Percentiles rank a stretch among this genome's conserved stretches.
Conservation (phyloP, 345 rosid species). For the Linum trigynum region DNA sequence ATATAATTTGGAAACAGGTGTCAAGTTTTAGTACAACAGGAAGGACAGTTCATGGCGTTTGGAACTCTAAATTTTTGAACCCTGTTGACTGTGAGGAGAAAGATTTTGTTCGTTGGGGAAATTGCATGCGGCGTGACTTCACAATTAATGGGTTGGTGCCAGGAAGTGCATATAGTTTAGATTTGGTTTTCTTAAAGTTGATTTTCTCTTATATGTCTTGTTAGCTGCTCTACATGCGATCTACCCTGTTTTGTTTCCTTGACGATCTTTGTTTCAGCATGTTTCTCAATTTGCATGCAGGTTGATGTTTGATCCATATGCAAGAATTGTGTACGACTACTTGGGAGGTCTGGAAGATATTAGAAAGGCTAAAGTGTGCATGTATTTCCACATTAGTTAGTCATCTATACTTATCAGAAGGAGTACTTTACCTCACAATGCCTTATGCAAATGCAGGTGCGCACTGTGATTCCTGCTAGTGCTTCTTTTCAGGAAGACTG, state of each 20-base stretch:
- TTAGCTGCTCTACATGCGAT: neutral
- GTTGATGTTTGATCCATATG: slow-evolving; percentile 90
- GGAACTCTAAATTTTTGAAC: slow-evolving; percentile 22
- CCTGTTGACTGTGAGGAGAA: slow-evolving; percentile 39
- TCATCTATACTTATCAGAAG: slow-evolving; percentile 13
- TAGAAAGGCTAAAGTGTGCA: slow-evolving; percentile 86
- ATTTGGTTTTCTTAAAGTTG: neutral
- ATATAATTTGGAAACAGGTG: slow-evolving; percentile 26
- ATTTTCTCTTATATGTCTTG: neutral
- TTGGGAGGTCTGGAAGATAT: slow-evolving; percentile 87
- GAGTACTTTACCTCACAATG: neutral
- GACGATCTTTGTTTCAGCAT: neutral
- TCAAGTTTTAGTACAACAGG: slow-evolving; percentile 65
- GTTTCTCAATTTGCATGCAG: slow-evolving; percentile 32
- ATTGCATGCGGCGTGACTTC: slow-evolving; percentile 78
- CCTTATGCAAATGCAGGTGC: slow-evolving; percentile 35
- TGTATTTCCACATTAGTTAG: slow-evolving; percentile 32
- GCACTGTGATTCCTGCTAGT: slow-evolving; percentile 47
- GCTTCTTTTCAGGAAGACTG: slow-evolving; percentile 52
- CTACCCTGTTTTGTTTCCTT: neutral
- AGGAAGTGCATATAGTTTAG: neutral
- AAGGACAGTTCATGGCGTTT: slow-evolving; percentile 15
- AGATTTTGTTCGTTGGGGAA: slow-evolving; percentile 68
- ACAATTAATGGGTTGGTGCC: slow-evolving; percentile 75
- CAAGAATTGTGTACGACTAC: slow-evolving; percentile 71